phyloP scores from a whole-genome alignment of 2,329 filamentous ascomycete species.

The Atkinsonella hypoxylon region DNA sequence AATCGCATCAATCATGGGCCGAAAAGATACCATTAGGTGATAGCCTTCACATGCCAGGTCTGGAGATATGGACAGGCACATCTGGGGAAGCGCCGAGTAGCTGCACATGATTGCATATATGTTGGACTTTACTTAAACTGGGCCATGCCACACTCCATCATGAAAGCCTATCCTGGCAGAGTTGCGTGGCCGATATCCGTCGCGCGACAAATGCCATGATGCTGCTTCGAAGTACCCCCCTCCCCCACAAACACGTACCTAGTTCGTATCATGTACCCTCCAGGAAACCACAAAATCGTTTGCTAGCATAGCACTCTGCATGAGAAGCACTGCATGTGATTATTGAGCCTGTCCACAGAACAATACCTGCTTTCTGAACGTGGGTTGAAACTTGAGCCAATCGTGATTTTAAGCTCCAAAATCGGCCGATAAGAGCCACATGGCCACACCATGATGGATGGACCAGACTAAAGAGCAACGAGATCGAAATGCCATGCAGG shows the following conservation, averaged over 20 bases:
- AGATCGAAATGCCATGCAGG: not conserved
- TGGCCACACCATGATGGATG: not conserved
- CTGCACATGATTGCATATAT: not conserved
- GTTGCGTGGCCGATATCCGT: not conserved
- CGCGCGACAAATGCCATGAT: not conserved
- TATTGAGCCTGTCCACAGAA: not conserved
- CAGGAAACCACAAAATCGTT: not conserved
- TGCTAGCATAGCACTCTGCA: not conserved
- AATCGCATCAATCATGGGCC: conserved; percentile 18
- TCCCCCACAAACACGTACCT: not conserved
- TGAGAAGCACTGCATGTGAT: not conserved
- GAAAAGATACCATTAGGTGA: conserved; percentile 17
- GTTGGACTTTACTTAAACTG: not conserved
- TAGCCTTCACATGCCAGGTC: conserved; percentile 14
- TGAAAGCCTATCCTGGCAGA: not conserved
- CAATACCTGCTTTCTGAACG: not conserved
- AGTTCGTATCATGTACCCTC: not conserved
- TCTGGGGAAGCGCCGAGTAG: conserved; percentile 4
- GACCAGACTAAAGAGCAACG: not conserved
- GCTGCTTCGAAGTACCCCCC: not conserved
- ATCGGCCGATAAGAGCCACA: not conserved
- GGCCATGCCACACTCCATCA: not conserved
- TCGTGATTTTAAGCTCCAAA: not conserved
- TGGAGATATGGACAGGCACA: conserved; percentile 12
- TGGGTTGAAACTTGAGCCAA: not conserved